Evolutionary conservation across 2,329 filamentous ascomycete genomes (phyloP).

Genomic region (Clarireedia hainanense): DNA sequence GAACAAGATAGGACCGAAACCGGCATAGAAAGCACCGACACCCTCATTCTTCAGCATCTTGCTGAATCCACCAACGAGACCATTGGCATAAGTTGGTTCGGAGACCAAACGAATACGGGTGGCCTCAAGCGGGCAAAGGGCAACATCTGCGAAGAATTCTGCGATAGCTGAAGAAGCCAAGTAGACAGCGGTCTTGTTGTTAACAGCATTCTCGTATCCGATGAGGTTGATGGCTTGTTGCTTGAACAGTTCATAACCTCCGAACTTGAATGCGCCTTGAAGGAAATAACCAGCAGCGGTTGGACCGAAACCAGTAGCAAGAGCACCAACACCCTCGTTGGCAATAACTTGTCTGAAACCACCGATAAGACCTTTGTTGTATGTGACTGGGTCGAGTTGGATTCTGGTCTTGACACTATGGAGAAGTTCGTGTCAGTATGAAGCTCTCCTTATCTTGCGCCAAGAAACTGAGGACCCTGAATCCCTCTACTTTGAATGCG

Average conservation of each 20-base stretch:
- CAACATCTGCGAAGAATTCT: slow-evolving; percentile 68
- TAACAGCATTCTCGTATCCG: slow-evolving; percentile 67
- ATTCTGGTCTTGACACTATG: slow-evolving; percentile 89
- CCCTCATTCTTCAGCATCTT: slow-evolving; percentile 82
- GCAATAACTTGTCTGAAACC: slow-evolving; percentile 79
- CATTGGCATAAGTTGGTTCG: slow-evolving; percentile 75
- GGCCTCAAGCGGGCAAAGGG: slow-evolving; percentile 85
- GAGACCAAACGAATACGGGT: slow-evolving; percentile 91
- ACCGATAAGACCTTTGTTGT: slow-evolving; percentile 81
- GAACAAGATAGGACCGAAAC: slow-evolving; percentile 81
- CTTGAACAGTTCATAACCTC: slow-evolving; percentile 96
- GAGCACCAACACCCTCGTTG: slow-evolving; percentile 77
- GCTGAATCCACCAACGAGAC: slow-evolving; percentile 68
- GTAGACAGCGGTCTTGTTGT: slow-evolving; percentile 79
- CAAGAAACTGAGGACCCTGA: neutral
- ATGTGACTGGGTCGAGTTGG: slow-evolving; percentile 82
- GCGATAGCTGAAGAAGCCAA: slow-evolving; percentile 59
- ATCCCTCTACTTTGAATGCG: neutral
- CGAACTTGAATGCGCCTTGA: slow-evolving; percentile 88
- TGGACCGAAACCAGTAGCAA: slow-evolving; percentile 78
- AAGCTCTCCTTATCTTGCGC: slow-evolving; percentile 12
- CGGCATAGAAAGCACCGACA: slow-evolving; percentile 80
- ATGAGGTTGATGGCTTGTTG: slow-evolving; percentile 75
- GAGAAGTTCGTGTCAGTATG: slow-evolving; percentile 18
- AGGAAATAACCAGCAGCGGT: slow-evolving; percentile 90